Base-by-base conservation (phyloP, 805 yeast species). In the Kuraishia cidri region DNA sequence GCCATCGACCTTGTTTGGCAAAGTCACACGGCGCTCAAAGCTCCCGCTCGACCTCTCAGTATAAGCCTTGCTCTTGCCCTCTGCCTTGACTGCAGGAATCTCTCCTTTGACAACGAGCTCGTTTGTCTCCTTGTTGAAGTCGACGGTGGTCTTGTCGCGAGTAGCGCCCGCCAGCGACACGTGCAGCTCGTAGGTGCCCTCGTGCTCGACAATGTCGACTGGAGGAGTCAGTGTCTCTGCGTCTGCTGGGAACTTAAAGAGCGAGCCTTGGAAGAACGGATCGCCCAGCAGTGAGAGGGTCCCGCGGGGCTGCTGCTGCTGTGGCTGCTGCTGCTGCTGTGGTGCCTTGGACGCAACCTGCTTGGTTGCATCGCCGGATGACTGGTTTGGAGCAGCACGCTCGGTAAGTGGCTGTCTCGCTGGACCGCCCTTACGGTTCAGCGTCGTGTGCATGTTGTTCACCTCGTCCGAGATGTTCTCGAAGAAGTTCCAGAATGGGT, bases 151-250 rank as follows among this genome's bases (percentile, higher is more conserved):
- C 28, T 59, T 50, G 14, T 68, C 67, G 44, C 60, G 62, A 2
- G 54, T 38, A 13, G 69, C 70, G 34, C 75, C 75, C 7, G 75
- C 72, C 33, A 69, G 50, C 1, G 72, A 60, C 4, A 67, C 55
- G 24, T 58, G 60, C 24, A 69, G 44, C 27, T 58, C 62, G 38
- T 63, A 68, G 13, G 51, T 43, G 29, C 57, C 48, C 4, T 64
- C 66, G 29, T 60, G 56, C 20, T 69, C 74, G 37, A 64, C 46
- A 24, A 69, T 50, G 40, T 69, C 72, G 30, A 68, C 57, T 11
- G 72, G 69, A 32, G 72, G 71, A 13, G 56, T 46, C 13, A 62
- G 35, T n/a, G n/a, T n/a, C n/a, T n/a, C n/a, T 12, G 15, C 23
- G 23, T 10, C 23, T 20, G 23, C 23, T 20, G 23, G 10, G 23